Base-by-base conservation (phyloP, 257 asterid genomes). In the Penstemon eatonii region DNA sequence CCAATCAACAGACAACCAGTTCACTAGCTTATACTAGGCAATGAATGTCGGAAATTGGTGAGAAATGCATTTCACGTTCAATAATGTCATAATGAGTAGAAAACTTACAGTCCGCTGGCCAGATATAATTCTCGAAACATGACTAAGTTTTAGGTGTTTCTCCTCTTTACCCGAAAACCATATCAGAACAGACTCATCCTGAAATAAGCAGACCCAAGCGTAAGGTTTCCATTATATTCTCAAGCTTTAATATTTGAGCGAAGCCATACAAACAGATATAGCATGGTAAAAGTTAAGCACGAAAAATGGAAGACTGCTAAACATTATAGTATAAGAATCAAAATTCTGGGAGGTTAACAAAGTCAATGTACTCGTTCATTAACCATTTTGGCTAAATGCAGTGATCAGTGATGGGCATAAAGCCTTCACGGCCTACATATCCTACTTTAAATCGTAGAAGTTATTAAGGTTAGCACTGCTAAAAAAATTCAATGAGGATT, bases 141-240 rank as follows among this genome's bases (percentile, higher is more conserved):
- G 88, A 84, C 93, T 82, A 61, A 92, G 88, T 77, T 86, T 88
- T 51, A 92, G 96, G 71, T 82, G 92, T 80, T 92, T 90, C 91
- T 92, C 97, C 80, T 92, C 97, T 85, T 88, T 92, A 70, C 96
- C 96, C 7, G 97, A 90, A 78, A 82, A 86, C 97, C 98, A 92
- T 79, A 92, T 83, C 82, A 92, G 85, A 82, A 86, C 83, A 75
- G 97, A 80, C 77, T 92, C 98, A 67, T 85, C 91, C 91, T 85
- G 91, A 66, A 66, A 56, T 43, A 67, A 15, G 67, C 56, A n/a
- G 41, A 55, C 40, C 4, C 15, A 57, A 12, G 25, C 44, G 51
- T 13, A 15, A 6, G 47, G 13, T 41, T 50, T 58, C 19, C 49
- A 60, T 19, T 5, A 12, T 46, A 11, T 50, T 44, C 56, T 43